Evolutionary conservation across 768 basidiomycete genomes (phyloP), one percentile per base, ranked within the genome.

Genomic region (Fistulinella prunicolor): DNA sequence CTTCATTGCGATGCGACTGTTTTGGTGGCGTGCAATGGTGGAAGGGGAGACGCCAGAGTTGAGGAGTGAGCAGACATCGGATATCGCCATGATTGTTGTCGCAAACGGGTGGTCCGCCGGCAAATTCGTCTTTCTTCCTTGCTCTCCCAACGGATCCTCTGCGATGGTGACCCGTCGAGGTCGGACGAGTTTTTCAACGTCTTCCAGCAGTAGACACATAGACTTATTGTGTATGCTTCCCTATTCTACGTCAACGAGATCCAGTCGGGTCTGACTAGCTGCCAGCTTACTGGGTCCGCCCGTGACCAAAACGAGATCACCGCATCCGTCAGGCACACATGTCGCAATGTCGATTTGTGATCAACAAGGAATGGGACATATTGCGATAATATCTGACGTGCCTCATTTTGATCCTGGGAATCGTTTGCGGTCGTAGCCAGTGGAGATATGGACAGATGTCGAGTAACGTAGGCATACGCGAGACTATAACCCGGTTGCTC

Each of bases 221-320:
- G 76, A 67, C 17, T 66, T 61, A n/a, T 74, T 60, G 7, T 66
- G 54, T 34, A 72, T 51, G n/a, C 51, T 46, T 26, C 57, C 68
- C 74, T 73, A 30, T 22, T 34, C n/a, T 22, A 9, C 16, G 9
- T 66, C 47, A 66, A 54, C 20, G 19, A 35, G 46, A 30, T n/a
- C 12, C 17, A 17, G 2, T 0, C 13, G 3, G 13, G n/a, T 14
- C 2, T 38, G 39, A 48, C 5, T 22, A 4, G 3, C 10, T 26
- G 22, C 39, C 21, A 20, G 51, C 65, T 45, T 28, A 69, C 65
- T n/a, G 73, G 57, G 20, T 76, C 72, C 39, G 84, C 74, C 16
- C 78, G 75, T 8, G 87, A 85, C 80, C 82, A 87, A 6, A 89
- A 59, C 48, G 84, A 82, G 8, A 77, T 78, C n/a, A 81, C 67